Conservation (phyloP, 2,329 filamentous ascomycete genomes). For the Zarea fungicola region DNA sequence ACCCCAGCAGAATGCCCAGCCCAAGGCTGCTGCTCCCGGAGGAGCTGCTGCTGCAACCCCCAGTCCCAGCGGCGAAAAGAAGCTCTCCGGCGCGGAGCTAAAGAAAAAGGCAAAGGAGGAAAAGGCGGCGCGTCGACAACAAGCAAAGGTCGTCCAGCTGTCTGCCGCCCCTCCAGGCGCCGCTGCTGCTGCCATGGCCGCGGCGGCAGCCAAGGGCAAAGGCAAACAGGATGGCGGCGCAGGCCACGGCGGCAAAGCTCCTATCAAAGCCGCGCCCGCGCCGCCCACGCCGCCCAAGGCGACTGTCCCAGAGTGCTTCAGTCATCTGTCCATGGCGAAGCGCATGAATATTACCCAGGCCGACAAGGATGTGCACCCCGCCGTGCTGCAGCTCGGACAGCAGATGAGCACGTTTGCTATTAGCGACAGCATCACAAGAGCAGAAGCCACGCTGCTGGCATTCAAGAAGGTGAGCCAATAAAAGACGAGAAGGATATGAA, state of each 20-base stretch:
- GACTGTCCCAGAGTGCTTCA: conserved; percentile 67
- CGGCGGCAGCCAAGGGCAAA: conserved; percentile 42
- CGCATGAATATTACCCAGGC: conserved; percentile 51
- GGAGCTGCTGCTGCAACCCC: conserved; percentile 15
- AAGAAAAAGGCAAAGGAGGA: conserved; percentile 90
- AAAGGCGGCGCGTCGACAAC: conserved; percentile 79
- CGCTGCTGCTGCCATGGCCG: conserved; percentile 30
- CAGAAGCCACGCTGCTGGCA: conserved; percentile 80
- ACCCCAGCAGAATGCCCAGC: conserved; percentile 21
- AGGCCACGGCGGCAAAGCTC: conserved; percentile 21
- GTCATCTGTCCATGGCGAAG: conserved; percentile 69
- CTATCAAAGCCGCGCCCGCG: conserved; percentile 33
- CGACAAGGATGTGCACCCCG: conserved; percentile 78
- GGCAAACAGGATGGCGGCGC: conserved; percentile 41
- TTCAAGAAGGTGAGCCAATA: conserved; percentile 67
- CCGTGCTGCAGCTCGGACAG: conserved; percentile 77
- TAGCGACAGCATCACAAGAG: conserved; percentile 81
- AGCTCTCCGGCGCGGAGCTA: conserved; percentile 69
- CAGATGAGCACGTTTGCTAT: conserved; percentile 87
- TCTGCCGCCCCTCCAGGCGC: conserved; percentile 35
- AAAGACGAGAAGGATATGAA: not conserved
- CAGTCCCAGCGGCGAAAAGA: conserved; percentile 39
- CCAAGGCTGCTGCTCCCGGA: conserved; percentile 16
- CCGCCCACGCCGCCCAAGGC: conserved; percentile 50
- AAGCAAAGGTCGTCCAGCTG: conserved; percentile 54